Base-by-base conservation (phyloP, 805 yeast species). In the Saturnispora mendoncae region DNA sequence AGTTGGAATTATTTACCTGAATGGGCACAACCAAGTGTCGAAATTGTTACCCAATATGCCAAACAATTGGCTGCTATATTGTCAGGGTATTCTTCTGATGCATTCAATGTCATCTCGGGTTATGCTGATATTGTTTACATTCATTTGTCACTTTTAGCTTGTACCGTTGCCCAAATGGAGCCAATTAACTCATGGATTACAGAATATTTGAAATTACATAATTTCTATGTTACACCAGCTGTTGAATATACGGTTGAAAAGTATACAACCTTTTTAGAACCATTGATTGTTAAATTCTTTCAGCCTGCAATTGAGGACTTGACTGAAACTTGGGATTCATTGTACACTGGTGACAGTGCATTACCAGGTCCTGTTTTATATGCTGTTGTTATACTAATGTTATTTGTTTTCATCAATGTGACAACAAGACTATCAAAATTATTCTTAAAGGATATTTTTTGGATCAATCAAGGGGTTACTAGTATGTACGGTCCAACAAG, bases 391-490 rank as follows among this genome's bases (percentile, higher is more conserved):
- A 24, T 40, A 24, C 12, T 34, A 19, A 8, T 34, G n/a, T 20
- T 40, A 20, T 40, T 28, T 23, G n/a, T 40, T 5, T 46, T 54
- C 19, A 45, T 39, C 14, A 18, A 41, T 7, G 8, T 39, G 4
- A n/a, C 42, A 13, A 45, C 46, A 9, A 38, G 26, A 5, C 4
- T 50, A 7, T 43, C 56, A 10, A 52, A 35, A 35, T 18, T 45
- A 1, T 47, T 56, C 24, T 46, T 50, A 13, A 48, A 45, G 26
- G 62, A 58, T 38, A 50, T 54, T 3, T 50, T 52, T 38, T 43
- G 47, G 30, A 32, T 57, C 39, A 51, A 49, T 32, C 45, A 51
- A 31, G 47, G 55, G 23, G 51, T 59, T n/a, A 41, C 43, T 8
- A 38, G 39, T 21, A 57, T 55, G 58, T 54, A 56, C 43, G 54